Evolutionary conservation across 371 early-diverging fungal species (phyloP), one percentile per base, ranked within the genome.

Genomic region (Mucor indicus): DNA sequence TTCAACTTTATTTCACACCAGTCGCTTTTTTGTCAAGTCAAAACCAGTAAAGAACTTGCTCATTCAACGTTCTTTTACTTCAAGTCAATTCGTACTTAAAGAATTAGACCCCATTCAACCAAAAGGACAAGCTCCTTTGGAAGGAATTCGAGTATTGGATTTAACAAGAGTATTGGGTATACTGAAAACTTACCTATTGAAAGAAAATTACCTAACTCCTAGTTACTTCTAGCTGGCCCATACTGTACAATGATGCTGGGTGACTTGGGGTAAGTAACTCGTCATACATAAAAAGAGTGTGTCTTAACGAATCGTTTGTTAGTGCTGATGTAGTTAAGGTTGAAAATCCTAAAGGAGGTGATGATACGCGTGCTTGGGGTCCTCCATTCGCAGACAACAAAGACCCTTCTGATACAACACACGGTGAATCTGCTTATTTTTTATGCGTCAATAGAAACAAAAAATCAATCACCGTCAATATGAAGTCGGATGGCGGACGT

Each of bases 291-390:
- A 27, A 27, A 66, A 21, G 21, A 1, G 22, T 2, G 15, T 20
- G 22, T 44, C 24, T 13, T 21, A 33, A 33, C 13, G 21, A 12
- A 13, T 12, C 16, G 17, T 29, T 4, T 15, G 5, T 48, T 43
- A 87, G 90, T n/a, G 96, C 96, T 1, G 91, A 92, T 21, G 83
- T 94, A 3, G 85, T 93, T 64, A 95, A 95, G 50, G 66, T 95
- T 23, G 96, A 94, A 62, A 80, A 86, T 27, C 92, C 93, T 24
- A 56, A 76, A 17, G 77, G 79, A 10, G 87, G 87, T 23, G 95
- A 93, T 56, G 95, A 95, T 58, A 93, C 95, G 0, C 79, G 93
- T 4, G 55, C 79, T 7, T 95, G 93, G 93, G 91, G 92, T 0
- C 86, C 90, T 5, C 87, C 89, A 3, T 87, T 79, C 70, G 75